These are phyloP conservation scores for Phytophthora citrophthora DNA, from an alignment of 352 stramenopile species.

Conservation along the genomic window DNA sequence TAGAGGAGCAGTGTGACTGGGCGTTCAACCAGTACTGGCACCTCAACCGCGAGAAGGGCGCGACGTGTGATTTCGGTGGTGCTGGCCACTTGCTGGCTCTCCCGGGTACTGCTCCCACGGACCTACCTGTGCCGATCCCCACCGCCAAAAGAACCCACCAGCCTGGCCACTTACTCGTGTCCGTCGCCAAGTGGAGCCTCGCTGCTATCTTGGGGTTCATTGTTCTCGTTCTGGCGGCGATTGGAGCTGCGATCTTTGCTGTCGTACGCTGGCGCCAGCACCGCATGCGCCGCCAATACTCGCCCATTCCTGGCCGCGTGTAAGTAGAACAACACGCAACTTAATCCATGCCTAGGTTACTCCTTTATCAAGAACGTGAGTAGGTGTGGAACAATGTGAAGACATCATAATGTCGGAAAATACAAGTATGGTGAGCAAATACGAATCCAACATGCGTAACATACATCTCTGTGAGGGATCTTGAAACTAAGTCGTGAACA, in stretches of 20 bases:
- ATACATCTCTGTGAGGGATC: too few relatives aligned
- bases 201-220: slow-evolving; percentile 31
- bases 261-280: slow-evolving; percentile 41
- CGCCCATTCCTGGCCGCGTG: slow-evolving; percentile 44
- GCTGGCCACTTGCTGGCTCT: slow-evolving; percentile 60
- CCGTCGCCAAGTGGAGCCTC: slow-evolving; percentile 40
- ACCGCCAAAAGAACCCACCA: slow-evolving; percentile 9
- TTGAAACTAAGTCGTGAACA: too few relatives aligned
- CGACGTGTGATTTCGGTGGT: slow-evolving; percentile 84
- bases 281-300: slow-evolving; percentile 51
- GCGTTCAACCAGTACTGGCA: slow-evolving; percentile 86
- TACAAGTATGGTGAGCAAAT: too few relatives aligned
- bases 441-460: too few relatives aligned
- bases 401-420: too few relatives aligned
- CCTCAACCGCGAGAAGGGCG: slow-evolving; percentile 63
- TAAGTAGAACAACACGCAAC: slow-evolving; percentile 24
- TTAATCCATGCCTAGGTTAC: background rate
- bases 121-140: slow-evolving; percentile 12
- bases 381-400: too few relatives aligned
- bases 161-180: slow-evolving; percentile 30
- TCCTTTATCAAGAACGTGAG: too few relatives aligned
- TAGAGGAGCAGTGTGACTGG: slow-evolving; percentile 78
- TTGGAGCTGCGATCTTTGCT: slow-evolving; percentile 35
- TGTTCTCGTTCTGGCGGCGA: slow-evolving; percentile 20
- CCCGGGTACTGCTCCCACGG: slow-evolving; percentile 20